Base-by-base conservation (phyloP, 371 early-diverging fungal species). In the Cokeromyces recurvatus region DNA sequence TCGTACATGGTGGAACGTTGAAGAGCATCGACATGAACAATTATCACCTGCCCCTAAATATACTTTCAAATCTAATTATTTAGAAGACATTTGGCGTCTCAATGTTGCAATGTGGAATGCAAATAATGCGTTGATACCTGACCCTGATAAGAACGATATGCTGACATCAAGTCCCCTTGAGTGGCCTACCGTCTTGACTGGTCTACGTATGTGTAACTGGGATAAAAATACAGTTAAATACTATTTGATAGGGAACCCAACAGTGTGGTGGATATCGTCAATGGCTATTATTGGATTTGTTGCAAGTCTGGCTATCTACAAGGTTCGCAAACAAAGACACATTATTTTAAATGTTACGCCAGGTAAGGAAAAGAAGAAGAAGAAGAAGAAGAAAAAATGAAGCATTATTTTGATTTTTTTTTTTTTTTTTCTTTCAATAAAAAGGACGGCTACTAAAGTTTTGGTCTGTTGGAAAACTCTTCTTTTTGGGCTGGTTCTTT, bases 151-250 rank as follows among this genome's bases (percentile, higher is more conserved):
- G 65, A 90, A 94, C 51, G 95, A 95, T 51, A 60, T 77, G 20
- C 72, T 99, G n/a, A 76, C 92, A 7, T 96, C 97, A 11, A 58
- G 64, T 37, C 98, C 99, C 0, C 69, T 69, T 38, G 85, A 99
- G 56, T 99, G 99, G 99, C 96, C 97, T 21, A 68, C 98, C 35
- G 57, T 94, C 40, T 70, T 79, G 31, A 81, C 89, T 19, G 99
- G 99, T 9, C 68, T 99, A 17, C 86, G 99, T 37, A 97, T 99
- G 95, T 92, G 92, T 59, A 78, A 88, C 10, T 99, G 99, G 99
- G 91, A 81, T 36, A 92, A 93, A 59, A 51, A 75, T 7, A 69
- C 73, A 8, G 62, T 90, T 51, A 99, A 99, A 73, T 99, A 82
- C 64, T 98, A 89, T 59, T 77, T 99, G 55, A 61, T 98, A 16